These are phyloP conservation scores for Brassica carinata DNA, from an alignment of 345 rosid genomes.

Conservation along the genomic window DNA sequence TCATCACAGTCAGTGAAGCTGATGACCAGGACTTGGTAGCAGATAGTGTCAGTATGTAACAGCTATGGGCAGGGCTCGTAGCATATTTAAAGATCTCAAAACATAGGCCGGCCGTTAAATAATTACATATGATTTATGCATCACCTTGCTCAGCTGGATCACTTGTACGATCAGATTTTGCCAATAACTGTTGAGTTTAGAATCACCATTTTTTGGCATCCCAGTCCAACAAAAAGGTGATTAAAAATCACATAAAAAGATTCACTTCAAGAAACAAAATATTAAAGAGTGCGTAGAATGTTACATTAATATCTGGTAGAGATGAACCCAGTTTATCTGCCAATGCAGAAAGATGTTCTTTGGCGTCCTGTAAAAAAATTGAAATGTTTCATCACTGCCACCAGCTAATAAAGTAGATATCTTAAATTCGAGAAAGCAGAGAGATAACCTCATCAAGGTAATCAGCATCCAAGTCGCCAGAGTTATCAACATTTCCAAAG, in stretches of 20 bases:
- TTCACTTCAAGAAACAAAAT: slow-evolving; percentile 22
- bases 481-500: slow-evolving; percentile 94
- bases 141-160: slow-evolving; percentile 96
- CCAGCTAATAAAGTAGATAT: neutral
- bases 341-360: slow-evolving; percentile 92
- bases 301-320: slow-evolving; percentile 84
- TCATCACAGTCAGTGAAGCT: slow-evolving; percentile 27
- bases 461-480: slow-evolving; percentile 96
- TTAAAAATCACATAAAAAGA: slow-evolving; percentile 32
- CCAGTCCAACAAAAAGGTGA: slow-evolving; percentile 23
- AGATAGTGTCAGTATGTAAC: slow-evolving; percentile 11
- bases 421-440: neutral
- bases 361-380: slow-evolving; percentile 72
- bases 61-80: slow-evolving; percentile 14
- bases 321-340: slow-evolving; percentile 95
- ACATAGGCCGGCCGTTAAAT: neutral
- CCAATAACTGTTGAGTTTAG: slow-evolving; percentile 68
- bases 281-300: slow-evolving; percentile 24
- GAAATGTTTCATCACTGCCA: slow-evolving; percentile 18
- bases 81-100: slow-evolving; percentile 11
- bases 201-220: slow-evolving; percentile 39
- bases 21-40: slow-evolving; percentile 27
- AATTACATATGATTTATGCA: slow-evolving; percentile 19
- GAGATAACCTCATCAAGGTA: slow-evolving; percentile 88
- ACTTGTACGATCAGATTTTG: slow-evolving; percentile 61